These are phyloP conservation scores for Botrytis galanthina DNA, from an alignment of 2,329 filamentous ascomycete species.

Conservation along the genomic window DNA sequence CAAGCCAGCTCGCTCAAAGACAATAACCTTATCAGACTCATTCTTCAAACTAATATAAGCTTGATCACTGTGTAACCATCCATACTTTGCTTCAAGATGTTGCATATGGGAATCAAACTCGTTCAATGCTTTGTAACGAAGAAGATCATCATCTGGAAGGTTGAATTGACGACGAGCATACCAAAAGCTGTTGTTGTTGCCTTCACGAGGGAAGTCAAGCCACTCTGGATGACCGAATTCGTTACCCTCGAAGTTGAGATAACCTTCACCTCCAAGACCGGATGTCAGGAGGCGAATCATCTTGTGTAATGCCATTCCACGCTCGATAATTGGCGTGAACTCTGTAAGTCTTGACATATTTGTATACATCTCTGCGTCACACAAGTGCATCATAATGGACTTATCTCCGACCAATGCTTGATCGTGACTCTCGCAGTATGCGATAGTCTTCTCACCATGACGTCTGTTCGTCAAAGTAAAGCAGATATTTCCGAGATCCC, in stretches of 20 bases:
- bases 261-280: conserved; percentile 87
- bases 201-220: conserved; percentile 95
- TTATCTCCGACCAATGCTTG: conserved; percentile 98
- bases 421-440: conserved; percentile 95
- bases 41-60: conserved; percentile 94
- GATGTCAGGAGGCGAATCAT: conserved; percentile 96
- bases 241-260: conserved; percentile 98
- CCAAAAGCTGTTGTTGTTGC: conserved; percentile 91
- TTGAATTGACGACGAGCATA: conserved; percentile 93
- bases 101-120: conserved; percentile 95
- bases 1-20: conserved; percentile 88
- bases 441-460: conserved; percentile 96
- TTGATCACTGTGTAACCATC: conserved; percentile 83
- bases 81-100: conserved; percentile 78
- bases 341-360: conserved; percentile 87
- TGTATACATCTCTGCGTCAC: conserved; percentile 95
- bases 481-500: conserved; percentile 83
- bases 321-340: conserved; percentile 84
- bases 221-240: conserved; percentile 98
- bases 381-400: conserved; percentile 95
- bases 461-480: conserved; percentile 89
- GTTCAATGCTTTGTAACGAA: conserved; percentile 90
- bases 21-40: conserved; percentile 88
- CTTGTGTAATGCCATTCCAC: conserved; percentile 92
- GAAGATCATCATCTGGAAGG: conserved; percentile 77